A percentile compares a stretch with the other conserved stretches of the same genome.
Evolutionary conservation across 176 grass and related monocot genomes (phyloP).

Genomic region (Raddia distichophylla): DNA sequence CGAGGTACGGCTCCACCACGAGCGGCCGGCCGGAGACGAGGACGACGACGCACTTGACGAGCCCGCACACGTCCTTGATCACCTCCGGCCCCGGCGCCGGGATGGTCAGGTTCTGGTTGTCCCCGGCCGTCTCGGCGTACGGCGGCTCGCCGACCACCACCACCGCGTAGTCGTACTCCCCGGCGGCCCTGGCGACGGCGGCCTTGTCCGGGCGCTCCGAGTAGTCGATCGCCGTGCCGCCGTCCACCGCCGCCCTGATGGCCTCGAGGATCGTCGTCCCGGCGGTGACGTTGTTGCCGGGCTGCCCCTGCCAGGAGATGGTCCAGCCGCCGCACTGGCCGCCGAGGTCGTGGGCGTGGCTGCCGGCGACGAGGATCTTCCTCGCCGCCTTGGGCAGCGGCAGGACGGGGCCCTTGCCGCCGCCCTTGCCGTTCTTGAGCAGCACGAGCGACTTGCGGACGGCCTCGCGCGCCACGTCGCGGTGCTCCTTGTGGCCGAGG

Average conservation of each 20-base stretch:
- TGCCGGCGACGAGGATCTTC: conserved; percentile 75
- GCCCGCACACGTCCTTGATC: conserved; percentile 52
- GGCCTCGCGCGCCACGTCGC: conserved; percentile 57
- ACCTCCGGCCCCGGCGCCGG: conserved; percentile 45
- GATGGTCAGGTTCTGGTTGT: conserved; percentile 64
- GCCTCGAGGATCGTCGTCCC: conserved; percentile 73
- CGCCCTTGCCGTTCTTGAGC: conserved; percentile 74
- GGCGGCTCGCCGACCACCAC: conserved; percentile 63
- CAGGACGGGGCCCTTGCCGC: conserved; percentile 27
- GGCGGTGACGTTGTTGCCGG: conserved; percentile 63
- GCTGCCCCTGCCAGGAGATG: conserved; percentile 58
- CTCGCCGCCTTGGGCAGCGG: conserved; percentile 67
- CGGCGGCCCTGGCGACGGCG: conserved; percentile 25
- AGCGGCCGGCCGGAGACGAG: conserved; percentile 72
- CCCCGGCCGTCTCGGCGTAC: conserved; percentile 66
- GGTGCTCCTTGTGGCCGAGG: conserved; percentile 68
- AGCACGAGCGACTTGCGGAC: conserved; percentile 87
- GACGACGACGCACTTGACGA: conserved; percentile 70
- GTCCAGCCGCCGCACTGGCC: conserved; percentile 89
- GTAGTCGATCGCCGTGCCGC: conserved; percentile 53
- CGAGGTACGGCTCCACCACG: conserved; percentile 63
- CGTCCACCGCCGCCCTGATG: conserved; percentile 54
- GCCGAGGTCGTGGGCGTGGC: conserved; percentile 73
- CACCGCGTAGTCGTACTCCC: conserved; percentile 59
- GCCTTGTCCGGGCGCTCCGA: conserved; percentile 50